These are phyloP conservation scores for Fusarium coffeatum DNA, from an alignment of 2,329 filamentous ascomycete genomes.

Conservation along the genomic window DNA sequence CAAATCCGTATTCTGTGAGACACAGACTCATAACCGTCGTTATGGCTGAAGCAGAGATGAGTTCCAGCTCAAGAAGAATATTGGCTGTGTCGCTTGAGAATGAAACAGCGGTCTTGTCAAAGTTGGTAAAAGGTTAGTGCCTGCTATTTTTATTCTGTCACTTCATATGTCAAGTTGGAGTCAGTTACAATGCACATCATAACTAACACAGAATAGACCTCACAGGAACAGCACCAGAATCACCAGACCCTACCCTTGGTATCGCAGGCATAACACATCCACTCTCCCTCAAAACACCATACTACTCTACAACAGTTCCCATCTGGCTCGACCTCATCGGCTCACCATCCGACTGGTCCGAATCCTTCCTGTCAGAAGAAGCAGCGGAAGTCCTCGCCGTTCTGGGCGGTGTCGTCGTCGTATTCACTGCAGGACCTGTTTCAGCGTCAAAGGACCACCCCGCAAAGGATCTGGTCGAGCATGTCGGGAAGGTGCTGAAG, in stretches of 20 bases:
- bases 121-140: slow-evolving; percentile 64
- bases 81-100: slow-evolving; percentile 66
- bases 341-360: slow-evolving; percentile 65
- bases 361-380: slow-evolving; percentile 69
- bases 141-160: neutral
- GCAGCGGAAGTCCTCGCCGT: slow-evolving; percentile 71
- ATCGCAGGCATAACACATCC: slow-evolving; percentile 71
- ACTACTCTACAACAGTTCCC: slow-evolving; percentile 71
- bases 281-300: slow-evolving; percentile 66
- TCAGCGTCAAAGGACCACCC: slow-evolving; percentile 24
- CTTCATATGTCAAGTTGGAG: neutral
- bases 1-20: rapidly evolving
- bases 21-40: neutral
- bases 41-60: slow-evolving; percentile 39
- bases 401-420: slow-evolving; percentile 68
- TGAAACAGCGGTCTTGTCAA: slow-evolving; percentile 59
- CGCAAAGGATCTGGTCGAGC: slow-evolving; percentile 58
- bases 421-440: slow-evolving; percentile 49
- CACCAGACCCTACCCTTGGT: slow-evolving; percentile 52
- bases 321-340: slow-evolving; percentile 75
- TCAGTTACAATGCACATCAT: neutral
- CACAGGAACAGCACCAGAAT: slow-evolving; percentile 58
- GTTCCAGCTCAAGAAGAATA: slow-evolving; percentile 58
- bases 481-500: slow-evolving; percentile 66
- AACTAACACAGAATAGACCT: slow-evolving; percentile 57